Evolutionary conservation across 768 basidiomycete species (phyloP).

Genomic region (Floccularia luteovirens): DNA sequence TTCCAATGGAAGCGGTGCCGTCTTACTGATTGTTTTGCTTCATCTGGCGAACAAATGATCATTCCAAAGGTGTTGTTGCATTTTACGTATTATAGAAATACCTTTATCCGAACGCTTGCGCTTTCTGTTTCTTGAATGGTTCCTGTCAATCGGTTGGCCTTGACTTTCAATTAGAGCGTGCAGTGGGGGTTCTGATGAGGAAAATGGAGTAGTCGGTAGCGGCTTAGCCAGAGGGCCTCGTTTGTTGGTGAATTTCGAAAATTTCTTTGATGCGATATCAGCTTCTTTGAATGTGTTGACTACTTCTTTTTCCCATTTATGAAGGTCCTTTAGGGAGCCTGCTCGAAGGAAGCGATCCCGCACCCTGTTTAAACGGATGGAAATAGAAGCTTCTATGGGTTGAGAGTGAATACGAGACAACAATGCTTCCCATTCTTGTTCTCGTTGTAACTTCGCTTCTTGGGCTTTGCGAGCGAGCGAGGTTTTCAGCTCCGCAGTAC

Average conservation of each 20-base stretch:
- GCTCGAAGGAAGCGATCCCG: conserved; percentile 53
- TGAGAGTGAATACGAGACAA: conserved; percentile 48
- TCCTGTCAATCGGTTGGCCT: conserved; percentile 16
- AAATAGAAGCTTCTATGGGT: conserved; percentile 37
- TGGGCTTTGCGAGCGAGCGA: conserved; percentile 57
- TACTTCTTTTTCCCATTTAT: conserved; percentile 63
- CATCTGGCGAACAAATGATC: conserved; percentile 5
- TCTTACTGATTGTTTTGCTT: conserved; percentile 22
- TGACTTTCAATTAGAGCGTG: conserved; percentile 17
- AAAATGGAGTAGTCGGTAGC: conserved; percentile 21
- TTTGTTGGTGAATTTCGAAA: conserved; percentile 24
- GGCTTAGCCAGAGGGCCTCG: conserved; percentile 5
- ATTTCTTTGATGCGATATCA: conserved; percentile 36
- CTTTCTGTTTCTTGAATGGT: conserved; percentile 17
- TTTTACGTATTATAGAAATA: too few relatives aligned
- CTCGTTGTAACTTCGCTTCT: conserved; percentile 49
- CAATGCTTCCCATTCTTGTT: conserved; percentile 59
- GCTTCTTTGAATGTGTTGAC: conserved; percentile 47
- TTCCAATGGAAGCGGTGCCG: conserved; percentile 80
- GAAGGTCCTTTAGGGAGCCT: conserved; percentile 34
- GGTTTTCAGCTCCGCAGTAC: conserved; percentile 37
- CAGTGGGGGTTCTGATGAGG: conserved; percentile 11
- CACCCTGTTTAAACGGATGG: conserved; percentile 45
- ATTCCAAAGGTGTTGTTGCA: too few relatives aligned
- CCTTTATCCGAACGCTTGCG: conserved; percentile 24